Base-by-base conservation (phyloP, 2,329 filamentous ascomycete species). In the Aplosporella prunicola region DNA sequence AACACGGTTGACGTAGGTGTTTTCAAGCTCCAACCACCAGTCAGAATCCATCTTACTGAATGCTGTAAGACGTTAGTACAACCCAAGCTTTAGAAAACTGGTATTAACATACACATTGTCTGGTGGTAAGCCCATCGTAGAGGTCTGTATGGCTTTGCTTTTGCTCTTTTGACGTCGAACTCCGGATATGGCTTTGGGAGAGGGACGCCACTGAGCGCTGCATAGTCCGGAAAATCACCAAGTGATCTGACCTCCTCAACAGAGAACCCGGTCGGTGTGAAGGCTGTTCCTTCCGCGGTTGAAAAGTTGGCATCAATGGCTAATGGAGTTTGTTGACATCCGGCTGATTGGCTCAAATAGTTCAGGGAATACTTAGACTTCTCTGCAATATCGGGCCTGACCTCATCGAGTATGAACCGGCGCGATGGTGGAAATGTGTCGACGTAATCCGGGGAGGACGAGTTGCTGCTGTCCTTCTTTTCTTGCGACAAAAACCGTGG, bases 1-100 rank as follows among this genome's bases (percentile, higher is more conserved):
- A 45, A 93, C 78, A 15, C 80, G 74, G 1, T 68, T 50, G 30
- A 61, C 62, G 54, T 93, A 93, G 3, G 74, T 82, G 33, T 67
- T 78, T 47, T 91, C 84, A 2, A 93, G 69, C 59, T 93, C 86
- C n/a, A 93, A 66, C 86, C 86, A 93, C 74, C 80, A 93, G 53
- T 93, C 79, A 0, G 77, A 64, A 44, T 93, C 82, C 57, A 91
- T 63, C 48, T 85, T 93, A 28, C 73, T 78, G 7, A 89, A 64
- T 2, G 84, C 83, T 91, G 42, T 40, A 32, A 39, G 17, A 13
- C 22, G 6, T 33, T 15, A 43, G 25, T 14, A 29, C 9, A n/a
- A n/a, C n/a, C 3, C 3, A n/a, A 4, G n/a, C 3, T n/a, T 2
- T 2, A 13, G 6, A 3, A 20, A n/a, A n/a, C 9, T 15, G 9